phyloP scores from a whole-genome alignment of 495 filamentous ascomycete species.

The Poronia punctata region DNA sequence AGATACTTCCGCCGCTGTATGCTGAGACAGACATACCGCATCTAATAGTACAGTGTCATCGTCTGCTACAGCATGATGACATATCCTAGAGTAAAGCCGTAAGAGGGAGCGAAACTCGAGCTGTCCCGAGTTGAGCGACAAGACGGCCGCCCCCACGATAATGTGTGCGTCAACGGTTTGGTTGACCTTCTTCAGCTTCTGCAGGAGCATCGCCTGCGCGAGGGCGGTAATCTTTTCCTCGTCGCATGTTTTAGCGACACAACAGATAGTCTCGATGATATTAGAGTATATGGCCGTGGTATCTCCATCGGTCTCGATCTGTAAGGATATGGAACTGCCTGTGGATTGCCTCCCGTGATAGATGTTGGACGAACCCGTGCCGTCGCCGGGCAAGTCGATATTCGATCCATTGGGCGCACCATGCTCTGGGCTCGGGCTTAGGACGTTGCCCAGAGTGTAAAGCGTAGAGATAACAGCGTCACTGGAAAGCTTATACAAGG shows the following conservation, averaged over 20 bases:
- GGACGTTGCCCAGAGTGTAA: slow-evolving; percentile 86
- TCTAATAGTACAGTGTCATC: slow-evolving; percentile 51
- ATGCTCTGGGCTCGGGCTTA: slow-evolving; percentile 60
- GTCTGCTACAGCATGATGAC: slow-evolving; percentile 62
- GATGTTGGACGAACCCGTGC: slow-evolving; percentile 30
- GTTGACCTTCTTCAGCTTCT: slow-evolving; percentile 82
- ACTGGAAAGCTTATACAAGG: slow-evolving; percentile 73
- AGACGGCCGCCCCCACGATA: slow-evolving; percentile 66
- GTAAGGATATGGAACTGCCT: slow-evolving; percentile 72
- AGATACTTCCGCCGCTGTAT: slow-evolving; percentile 17
- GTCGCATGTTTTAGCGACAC: slow-evolving; percentile 68
- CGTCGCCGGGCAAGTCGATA: slow-evolving; percentile 28
- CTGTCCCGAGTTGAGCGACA: slow-evolving; percentile 68
- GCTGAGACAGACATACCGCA: slow-evolving; percentile 51
- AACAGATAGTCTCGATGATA: slow-evolving; percentile 82
- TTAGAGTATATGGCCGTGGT: slow-evolving; percentile 63
- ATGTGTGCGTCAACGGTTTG: slow-evolving; percentile 71
- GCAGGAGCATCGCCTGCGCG: slow-evolving; percentile 90
- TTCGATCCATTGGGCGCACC: slow-evolving; percentile 28
- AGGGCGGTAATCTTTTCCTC: slow-evolving; percentile 91
- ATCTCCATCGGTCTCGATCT: slow-evolving; percentile 65
- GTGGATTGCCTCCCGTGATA: slow-evolving; percentile 51
- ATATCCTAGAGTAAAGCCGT: slow-evolving; percentile 69
- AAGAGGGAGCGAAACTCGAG: slow-evolving; percentile 77
- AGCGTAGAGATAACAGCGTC: slow-evolving; percentile 91